These are phyloP conservation scores for Kuraishia ogatae DNA, from an alignment of 805 yeast genomes.

Conservation along the genomic window DNA sequence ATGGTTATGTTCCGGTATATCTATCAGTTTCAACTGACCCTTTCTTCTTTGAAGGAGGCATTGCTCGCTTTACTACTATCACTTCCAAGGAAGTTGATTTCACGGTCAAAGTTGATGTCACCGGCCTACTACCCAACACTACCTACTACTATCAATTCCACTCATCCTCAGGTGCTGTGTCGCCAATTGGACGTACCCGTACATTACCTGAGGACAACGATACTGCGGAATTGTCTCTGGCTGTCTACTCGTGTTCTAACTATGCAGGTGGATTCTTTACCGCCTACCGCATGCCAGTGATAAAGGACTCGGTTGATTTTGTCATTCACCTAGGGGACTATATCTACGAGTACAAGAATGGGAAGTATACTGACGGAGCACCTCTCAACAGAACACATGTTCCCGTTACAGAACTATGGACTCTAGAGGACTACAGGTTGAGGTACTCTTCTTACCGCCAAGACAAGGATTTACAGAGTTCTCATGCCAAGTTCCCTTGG, in stretches of 20 bases:
- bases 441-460: conserved; percentile 13
- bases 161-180: conserved; percentile 3
- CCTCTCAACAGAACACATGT: conserved; percentile 10
- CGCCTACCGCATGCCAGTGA: conserved; percentile 12
- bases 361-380: conserved; percentile 15
- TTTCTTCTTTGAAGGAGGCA: conserved; percentile 3
- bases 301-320: conserved; percentile 13
- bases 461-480: conserved; percentile 13
- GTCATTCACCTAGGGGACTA: conserved; percentile 18
- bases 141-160: conserved; percentile 13
- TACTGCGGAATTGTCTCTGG: conserved; percentile 8
- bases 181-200: conserved; percentile 11
- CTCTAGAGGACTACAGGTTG: conserved; percentile 13
- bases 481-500: conserved; percentile 16
- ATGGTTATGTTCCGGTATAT: neutral
- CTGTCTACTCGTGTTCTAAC: conserved; percentile 16
- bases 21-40: conserved; percentile 5
- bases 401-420: conserved; percentile 13
- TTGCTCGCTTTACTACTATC: conserved; percentile 1
- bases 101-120: conserved; percentile 14
- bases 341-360: conserved; percentile 16
- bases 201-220: conserved; percentile 12
- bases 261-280: conserved; percentile 17
- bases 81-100: conserved; percentile 11
- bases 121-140: conserved; percentile 9